Evolutionary conservation across 1,139 yeast species (phyloP), one percentile per base, ranked within the genome.

Genomic region (Nakaseomyces bracarensis): DNA sequence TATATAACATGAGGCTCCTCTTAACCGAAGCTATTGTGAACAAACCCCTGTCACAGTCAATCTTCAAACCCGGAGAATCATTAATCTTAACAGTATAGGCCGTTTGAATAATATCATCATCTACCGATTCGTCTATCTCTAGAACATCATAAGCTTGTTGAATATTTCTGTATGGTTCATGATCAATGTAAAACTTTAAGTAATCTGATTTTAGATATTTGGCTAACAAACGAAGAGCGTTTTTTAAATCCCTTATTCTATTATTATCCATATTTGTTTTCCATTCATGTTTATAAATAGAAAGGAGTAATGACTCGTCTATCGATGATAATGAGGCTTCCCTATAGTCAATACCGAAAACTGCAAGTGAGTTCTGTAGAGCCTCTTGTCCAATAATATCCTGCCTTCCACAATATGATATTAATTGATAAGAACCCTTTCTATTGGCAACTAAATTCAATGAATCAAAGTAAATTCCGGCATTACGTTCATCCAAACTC

Each of bases 31-130:
- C 91, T 46, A 82, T 71, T 0, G 79, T 65, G 42, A 76, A 70
- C 41, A 85, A 61, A 0, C 86, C 79, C 41, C 74, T 61, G 36
- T 69, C 67, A 55, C 45, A 59, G 27, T 46, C 61, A 36, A 20
- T 57, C 47, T 43, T 63, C 49, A 45, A 58, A 41, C 54, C 61
- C 36, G 67, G 67, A 1, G 61, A 61, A 43, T 82, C 91, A 39
- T 73, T 74, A 3, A 72, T 63, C 46, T 78, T 78, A 41, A 78
- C 69, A 45, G 80, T 77, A 51, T 73, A 79, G 0, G 89, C 86
- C 1, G 91, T 81, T 26, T 77, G 69, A 3, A 82, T 74, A 34
- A 82, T 77, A 46, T 82, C 93, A 54, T 82, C 91, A 55, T 82
- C 93, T 3, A 85, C 80, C 5, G 75, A 69, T 28, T 74, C 76